A percentile compares a stretch with the other conserved stretches of the same genome.
These are phyloP conservation scores for Pulveroboletus sp. DNA, from an alignment of 768 basidiomycete genomes.

Conservation along the genomic window DNA sequence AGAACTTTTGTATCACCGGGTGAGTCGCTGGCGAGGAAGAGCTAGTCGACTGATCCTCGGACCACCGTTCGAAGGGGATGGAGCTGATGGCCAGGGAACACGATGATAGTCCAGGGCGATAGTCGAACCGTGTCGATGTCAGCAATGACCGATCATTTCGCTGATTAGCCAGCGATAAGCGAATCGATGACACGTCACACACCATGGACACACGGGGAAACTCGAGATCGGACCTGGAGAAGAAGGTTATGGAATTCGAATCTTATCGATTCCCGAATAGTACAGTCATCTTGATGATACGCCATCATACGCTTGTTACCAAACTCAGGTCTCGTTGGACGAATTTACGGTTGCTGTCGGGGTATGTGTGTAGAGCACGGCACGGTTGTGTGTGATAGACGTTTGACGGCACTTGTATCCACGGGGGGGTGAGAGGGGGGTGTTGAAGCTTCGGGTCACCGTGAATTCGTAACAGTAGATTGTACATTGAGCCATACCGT, in stretches of 20 bases:
- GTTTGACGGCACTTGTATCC: background rate
- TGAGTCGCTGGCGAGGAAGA: slow-evolving; percentile 49
- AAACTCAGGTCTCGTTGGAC: background rate
- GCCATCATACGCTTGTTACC: background rate
- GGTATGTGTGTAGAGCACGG: too few relatives aligned
- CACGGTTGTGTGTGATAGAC: background rate
- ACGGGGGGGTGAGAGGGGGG: background rate
- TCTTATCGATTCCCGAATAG: background rate
- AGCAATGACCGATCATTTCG: background rate
- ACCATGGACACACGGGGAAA: background rate
- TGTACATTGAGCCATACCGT: too few relatives aligned
- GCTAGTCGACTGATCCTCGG: slow-evolving; percentile 6
- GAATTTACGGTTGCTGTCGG: background rate
- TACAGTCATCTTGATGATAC: background rate
- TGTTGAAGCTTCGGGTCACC: background rate
- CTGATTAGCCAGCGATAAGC: background rate
- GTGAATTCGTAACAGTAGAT: too few relatives aligned
- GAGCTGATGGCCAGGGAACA: background rate
- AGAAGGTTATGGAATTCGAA: background rate
- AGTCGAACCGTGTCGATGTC: background rate
- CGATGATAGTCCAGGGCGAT: background rate
- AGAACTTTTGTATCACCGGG: slow-evolving; percentile 37
- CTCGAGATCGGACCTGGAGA: background rate
- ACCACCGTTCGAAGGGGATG: background rate
- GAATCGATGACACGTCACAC: slow-evolving; percentile 1